Evolutionary conservation across 2,329 filamentous ascomycete species (phyloP).

Genomic region (Cercospora sesami): DNA sequence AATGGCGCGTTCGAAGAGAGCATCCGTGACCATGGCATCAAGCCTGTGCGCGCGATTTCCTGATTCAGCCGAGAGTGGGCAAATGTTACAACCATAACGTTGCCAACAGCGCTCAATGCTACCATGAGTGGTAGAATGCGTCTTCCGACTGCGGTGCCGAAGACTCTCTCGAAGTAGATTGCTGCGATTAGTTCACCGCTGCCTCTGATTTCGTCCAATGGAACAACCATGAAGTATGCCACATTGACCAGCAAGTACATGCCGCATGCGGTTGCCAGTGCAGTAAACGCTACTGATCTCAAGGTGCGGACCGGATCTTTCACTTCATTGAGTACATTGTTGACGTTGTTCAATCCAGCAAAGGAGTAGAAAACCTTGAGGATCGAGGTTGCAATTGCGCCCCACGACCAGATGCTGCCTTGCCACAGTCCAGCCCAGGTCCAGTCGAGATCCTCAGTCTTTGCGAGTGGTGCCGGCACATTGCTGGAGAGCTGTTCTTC

Average conservation of each 20-base stretch:
- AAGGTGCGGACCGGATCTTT: slow-evolving; percentile 66
- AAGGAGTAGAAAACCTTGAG: slow-evolving; percentile 71
- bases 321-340: slow-evolving; percentile 71
- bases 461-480: not conserved
- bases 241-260: slow-evolving; percentile 69
- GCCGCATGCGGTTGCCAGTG: slow-evolving; percentile 61
- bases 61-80: slow-evolving; percentile 67
- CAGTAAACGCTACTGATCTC: slow-evolving; percentile 49
- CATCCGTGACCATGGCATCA: slow-evolving; percentile 62
- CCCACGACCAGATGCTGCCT: slow-evolving; percentile 60
- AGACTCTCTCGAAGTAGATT: slow-evolving; percentile 65
- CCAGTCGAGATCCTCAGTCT: slow-evolving; percentile 19
- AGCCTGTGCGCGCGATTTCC: slow-evolving; percentile 70
- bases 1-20: slow-evolving; percentile 68
- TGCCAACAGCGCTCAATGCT: slow-evolving; percentile 66
- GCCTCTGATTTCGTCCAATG: slow-evolving; percentile 64
- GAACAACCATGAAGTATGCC: slow-evolving; percentile 64
- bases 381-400: slow-evolving; percentile 64
- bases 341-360: slow-evolving; percentile 64
- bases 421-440: slow-evolving; percentile 27
- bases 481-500: slow-evolving; percentile 16
- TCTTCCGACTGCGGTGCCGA: slow-evolving; percentile 60
- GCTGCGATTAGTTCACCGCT: slow-evolving; percentile 69
- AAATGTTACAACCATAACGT: slow-evolving; percentile 73
- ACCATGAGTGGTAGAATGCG: slow-evolving; percentile 63